These are phyloP conservation scores for Penicillium decumbens DNA, from an alignment of 2,329 filamentous ascomycete genomes.

Conservation along the genomic window DNA sequence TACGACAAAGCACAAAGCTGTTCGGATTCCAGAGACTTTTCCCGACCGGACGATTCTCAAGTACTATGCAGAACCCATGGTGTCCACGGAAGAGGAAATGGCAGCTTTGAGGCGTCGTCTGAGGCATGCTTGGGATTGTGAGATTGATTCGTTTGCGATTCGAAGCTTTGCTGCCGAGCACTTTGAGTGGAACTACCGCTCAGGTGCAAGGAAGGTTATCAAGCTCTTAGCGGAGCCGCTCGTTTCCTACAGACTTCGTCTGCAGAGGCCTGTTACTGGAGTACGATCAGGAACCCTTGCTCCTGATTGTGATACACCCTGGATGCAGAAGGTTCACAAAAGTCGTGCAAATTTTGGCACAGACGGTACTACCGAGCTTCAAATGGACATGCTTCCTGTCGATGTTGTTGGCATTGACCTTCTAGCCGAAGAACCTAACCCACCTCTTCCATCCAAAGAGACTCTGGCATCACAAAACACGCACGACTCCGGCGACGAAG, in stretches of 20 bases:
- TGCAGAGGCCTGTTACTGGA: slow-evolving; percentile 37
- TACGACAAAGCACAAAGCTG: slow-evolving; percentile 65
- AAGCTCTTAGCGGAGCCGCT: slow-evolving; percentile 72
- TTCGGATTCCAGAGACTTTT: slow-evolving; percentile 74
- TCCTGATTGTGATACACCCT: slow-evolving; percentile 46
- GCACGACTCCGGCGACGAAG: slow-evolving; percentile 28
- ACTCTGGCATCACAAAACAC: slow-evolving; percentile 15
- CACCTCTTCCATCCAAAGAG: slow-evolving; percentile 39
- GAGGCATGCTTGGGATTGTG: slow-evolving; percentile 53
- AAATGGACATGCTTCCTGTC: slow-evolving; percentile 70
- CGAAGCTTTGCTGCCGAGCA: slow-evolving; percentile 70
- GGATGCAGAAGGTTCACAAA: slow-evolving; percentile 64
- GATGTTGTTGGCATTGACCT: slow-evolving; percentile 75
- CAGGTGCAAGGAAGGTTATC: slow-evolving; percentile 79
- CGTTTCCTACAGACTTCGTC: slow-evolving; percentile 57
- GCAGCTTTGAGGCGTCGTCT: slow-evolving; percentile 52
- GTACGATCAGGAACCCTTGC: slow-evolving; percentile 27
- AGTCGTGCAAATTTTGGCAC: slow-evolving; percentile 67
- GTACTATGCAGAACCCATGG: slow-evolving; percentile 82
- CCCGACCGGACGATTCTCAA: slow-evolving; percentile 72
- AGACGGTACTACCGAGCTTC: slow-evolving; percentile 70
- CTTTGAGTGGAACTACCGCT: slow-evolving; percentile 78
- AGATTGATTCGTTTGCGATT: slow-evolving; percentile 62
- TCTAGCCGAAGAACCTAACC: slow-evolving; percentile 63
- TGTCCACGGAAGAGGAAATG: slow-evolving; percentile 61